Evolutionary conservation across 2,329 filamentous ascomycete species (phyloP).

Genomic region (Monilinia vaccinii-corymbosi): DNA sequence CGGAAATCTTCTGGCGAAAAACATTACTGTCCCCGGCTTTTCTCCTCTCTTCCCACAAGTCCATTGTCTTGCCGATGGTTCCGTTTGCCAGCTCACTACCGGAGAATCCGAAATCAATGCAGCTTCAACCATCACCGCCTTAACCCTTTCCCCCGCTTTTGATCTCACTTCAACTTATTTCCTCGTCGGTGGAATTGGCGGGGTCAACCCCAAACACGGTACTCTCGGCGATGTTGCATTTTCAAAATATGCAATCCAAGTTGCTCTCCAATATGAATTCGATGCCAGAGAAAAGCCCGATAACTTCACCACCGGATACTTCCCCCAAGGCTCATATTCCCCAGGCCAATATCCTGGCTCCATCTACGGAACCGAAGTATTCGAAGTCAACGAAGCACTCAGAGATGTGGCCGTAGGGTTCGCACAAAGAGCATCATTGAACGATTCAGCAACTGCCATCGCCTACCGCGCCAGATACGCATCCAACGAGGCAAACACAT

Average conservation of each 20-base stretch:
- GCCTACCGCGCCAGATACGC: slow-evolving; percentile 39
- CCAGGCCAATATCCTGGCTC: slow-evolving; percentile 48
- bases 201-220: slow-evolving; percentile 59
- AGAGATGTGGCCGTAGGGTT: slow-evolving; percentile 43
- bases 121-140: slow-evolving; percentile 53
- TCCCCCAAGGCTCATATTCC: slow-evolving; percentile 49
- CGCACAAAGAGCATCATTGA: slow-evolving; percentile 42
- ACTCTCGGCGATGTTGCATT: slow-evolving; percentile 61
- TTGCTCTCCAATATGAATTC: slow-evolving; percentile 68
- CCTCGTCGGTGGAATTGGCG: slow-evolving; percentile 62
- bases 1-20: slow-evolving; percentile 46
- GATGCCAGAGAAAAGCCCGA: slow-evolving; percentile 58
- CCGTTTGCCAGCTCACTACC: slow-evolving; percentile 59
- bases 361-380: slow-evolving; percentile 61
- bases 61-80: slow-evolving; percentile 51
- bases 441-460: slow-evolving; percentile 40
- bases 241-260: slow-evolving; percentile 61
- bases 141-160: slow-evolving; percentile 53
- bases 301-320: slow-evolving; percentile 59
- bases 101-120: slow-evolving; percentile 70
- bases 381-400: slow-evolving; percentile 53
- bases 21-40: slow-evolving; percentile 51
- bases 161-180: slow-evolving; percentile 62
- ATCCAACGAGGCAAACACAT: slow-evolving; percentile 34
- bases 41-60: slow-evolving; percentile 56